Conservation (phyloP, 176 grass and related monocot species). For the Carex pumila region DNA sequence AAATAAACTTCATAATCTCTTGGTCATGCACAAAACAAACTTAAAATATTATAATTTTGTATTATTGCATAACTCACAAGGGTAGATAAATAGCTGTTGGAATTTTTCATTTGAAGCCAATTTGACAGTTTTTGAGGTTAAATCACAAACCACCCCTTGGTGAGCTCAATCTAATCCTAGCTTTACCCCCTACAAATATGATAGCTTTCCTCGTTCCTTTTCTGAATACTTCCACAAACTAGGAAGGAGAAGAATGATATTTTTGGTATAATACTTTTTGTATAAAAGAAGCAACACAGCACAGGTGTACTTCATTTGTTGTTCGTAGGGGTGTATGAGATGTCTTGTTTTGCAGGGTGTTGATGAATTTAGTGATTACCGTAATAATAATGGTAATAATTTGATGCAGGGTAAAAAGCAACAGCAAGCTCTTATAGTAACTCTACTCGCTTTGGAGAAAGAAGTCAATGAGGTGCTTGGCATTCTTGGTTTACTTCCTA, state of each 20-base stretch:
- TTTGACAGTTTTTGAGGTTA: neutral
- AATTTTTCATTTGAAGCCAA: neutral
- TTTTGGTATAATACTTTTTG: neutral
- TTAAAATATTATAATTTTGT: neutral
- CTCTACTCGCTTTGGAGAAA: conserved; percentile 44
- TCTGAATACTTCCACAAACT: neutral
- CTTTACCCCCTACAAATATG: neutral
- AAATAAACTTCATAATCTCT: neutral
- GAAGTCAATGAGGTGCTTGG: conserved; percentile 54
- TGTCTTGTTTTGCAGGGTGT: conserved; percentile 23
- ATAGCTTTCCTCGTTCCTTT: neutral
- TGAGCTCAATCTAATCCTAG: neutral
- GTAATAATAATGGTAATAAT: conserved; percentile 19
- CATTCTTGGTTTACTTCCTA: conserved; percentile 53
- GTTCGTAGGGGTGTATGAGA: neutral
- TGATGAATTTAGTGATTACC: conserved; percentile 30
- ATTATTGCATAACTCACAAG: neutral
- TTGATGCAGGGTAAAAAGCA: conserved; percentile 58
- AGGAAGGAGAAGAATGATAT: neutral
- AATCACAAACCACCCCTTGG: neutral
- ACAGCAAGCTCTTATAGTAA: conserved; percentile 48
- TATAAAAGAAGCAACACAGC: neutral
- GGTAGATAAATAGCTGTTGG: neutral
- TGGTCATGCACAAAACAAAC: neutral
- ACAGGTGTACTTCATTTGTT: neutral